Evolutionary conservation across 2,329 filamentous ascomycete species (phyloP).

Genomic region (Diplodia intermedia): DNA sequence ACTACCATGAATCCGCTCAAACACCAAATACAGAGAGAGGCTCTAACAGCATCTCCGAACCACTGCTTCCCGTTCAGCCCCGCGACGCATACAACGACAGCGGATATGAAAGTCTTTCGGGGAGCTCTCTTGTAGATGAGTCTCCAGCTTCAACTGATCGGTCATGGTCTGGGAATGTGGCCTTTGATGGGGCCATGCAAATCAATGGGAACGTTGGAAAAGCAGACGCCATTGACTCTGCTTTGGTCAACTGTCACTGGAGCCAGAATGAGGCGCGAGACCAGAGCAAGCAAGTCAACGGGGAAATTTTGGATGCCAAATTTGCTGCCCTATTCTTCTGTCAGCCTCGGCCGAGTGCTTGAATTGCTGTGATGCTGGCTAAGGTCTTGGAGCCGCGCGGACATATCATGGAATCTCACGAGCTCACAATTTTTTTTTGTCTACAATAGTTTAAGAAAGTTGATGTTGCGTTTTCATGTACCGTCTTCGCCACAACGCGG

Average conservation of each 20-base stretch:
- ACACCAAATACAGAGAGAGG: not conserved
- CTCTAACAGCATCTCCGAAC: not conserved
- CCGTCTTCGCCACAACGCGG: too few species aligned
- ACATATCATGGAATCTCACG: too few species aligned
- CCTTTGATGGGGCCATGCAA: not conserved
- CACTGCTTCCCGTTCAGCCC: not conserved
- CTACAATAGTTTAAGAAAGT: too few species aligned
- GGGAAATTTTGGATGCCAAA: not conserved
- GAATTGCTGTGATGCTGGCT: too few species aligned
- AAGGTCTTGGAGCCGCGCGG: too few species aligned
- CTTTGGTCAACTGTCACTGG: not conserved
- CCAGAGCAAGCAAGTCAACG: slow-evolving; percentile 1
- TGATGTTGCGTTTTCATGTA: too few species aligned
- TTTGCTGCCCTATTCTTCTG: not conserved
- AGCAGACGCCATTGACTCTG: not conserved
- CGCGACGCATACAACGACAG: not conserved
- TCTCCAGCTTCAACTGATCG: not conserved
- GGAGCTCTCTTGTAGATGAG: not conserved
- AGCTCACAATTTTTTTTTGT: too few species aligned
- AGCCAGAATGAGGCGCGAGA: not conserved
- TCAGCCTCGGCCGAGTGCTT: not conserved
- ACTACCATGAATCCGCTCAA: not conserved
- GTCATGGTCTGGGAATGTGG: not conserved
- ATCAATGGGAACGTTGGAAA: not conserved
- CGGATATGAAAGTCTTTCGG: not conserved